Percentiles rank a stretch among this genome's conserved stretches.
phyloP scores from a whole-genome alignment of 805 yeast genomes.

The Aciculoconidium aculeatum region DNA sequence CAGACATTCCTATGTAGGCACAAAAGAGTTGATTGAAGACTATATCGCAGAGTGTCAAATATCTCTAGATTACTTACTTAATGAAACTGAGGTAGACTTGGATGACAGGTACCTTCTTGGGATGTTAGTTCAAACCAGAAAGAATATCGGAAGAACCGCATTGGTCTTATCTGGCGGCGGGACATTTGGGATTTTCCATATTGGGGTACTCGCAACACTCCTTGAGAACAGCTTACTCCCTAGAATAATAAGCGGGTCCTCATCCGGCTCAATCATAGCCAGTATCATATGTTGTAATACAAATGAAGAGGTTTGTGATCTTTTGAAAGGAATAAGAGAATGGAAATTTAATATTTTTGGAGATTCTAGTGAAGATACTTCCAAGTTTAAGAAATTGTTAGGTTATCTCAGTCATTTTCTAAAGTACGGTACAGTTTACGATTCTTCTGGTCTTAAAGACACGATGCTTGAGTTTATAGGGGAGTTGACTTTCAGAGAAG shows the following conservation, averaged over 20 bases:
- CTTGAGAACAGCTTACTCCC: slow-evolving; percentile 75
- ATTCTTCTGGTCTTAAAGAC: slow-evolving; percentile 58
- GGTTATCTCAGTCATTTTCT: slow-evolving; percentile 46
- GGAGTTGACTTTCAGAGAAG: slow-evolving; percentile 88
- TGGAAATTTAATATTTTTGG: slow-evolving; percentile 49
- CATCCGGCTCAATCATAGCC: slow-evolving; percentile 95
- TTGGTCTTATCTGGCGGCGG: slow-evolving; percentile 95
- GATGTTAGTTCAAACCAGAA: slow-evolving; percentile 79
- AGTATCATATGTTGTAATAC: slow-evolving; percentile 78
- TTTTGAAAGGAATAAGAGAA: slow-evolving; percentile 59
- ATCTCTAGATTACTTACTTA: slow-evolving; percentile 35
- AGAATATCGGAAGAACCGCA: slow-evolving; percentile 91
- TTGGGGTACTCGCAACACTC: slow-evolving; percentile 82
- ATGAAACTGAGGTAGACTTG: slow-evolving; percentile 31
- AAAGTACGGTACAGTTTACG: slow-evolving; percentile 88
- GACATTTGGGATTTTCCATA: slow-evolving; percentile 86
- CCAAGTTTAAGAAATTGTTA: slow-evolving; percentile 44
- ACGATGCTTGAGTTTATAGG: slow-evolving; percentile 81
- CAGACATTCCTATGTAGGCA: slow-evolving; percentile 76
- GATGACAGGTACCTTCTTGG: slow-evolving; percentile 70
- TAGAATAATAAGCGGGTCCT: slow-evolving; percentile 83
- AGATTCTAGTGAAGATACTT: slow-evolving; percentile 40
- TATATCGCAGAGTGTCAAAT: slow-evolving; percentile 71
- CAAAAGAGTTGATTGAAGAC: slow-evolving; percentile 77
- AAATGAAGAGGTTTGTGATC: slow-evolving; percentile 57